A percentile compares a stretch with the other conserved stretches of the same genome.
phyloP scores from a whole-genome alignment of 179 eudicot genomes.

The Camellia oleifera region DNA sequence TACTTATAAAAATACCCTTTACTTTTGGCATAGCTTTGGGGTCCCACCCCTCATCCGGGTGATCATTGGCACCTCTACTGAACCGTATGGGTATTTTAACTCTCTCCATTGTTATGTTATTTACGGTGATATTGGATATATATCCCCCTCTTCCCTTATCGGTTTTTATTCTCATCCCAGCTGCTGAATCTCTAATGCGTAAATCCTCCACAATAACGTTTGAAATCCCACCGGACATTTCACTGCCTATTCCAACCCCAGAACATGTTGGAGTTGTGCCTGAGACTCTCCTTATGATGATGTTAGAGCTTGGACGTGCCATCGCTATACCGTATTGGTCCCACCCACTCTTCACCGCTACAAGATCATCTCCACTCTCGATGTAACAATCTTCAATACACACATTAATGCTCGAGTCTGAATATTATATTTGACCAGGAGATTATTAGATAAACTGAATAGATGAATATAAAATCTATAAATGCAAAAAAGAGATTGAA shows the following conservation, averaged over 20 bases:
- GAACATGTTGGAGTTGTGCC: slow-evolving; percentile 98
- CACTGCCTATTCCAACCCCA: slow-evolving; percentile 95
- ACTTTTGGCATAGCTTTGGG: slow-evolving; percentile 71
- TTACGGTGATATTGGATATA: slow-evolving; percentile 59
- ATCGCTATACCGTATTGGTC: slow-evolving; percentile 79
- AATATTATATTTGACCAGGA: slow-evolving; percentile 7
- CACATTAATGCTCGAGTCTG: slow-evolving; percentile 77
- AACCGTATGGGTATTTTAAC: slow-evolving; percentile 86
- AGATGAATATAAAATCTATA: background rate
- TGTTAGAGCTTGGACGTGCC: slow-evolving; percentile 82
- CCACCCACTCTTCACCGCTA: slow-evolving; percentile 88
- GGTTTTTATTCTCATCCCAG: slow-evolving; percentile 82
- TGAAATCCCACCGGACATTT: slow-evolving; percentile 90
- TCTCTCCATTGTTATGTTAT: slow-evolving; percentile 63
- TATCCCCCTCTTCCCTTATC: slow-evolving; percentile 94
- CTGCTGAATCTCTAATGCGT: slow-evolving; percentile 73
- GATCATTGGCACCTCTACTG: slow-evolving; percentile 93
- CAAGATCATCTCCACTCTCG: slow-evolving; percentile 87
- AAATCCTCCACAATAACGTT: slow-evolving; percentile 61
- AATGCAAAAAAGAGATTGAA: background rate
- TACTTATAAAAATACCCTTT: slow-evolving; percentile 53
- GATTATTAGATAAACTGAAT: background rate
- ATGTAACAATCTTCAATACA: slow-evolving; percentile 91
- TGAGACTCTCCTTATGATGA: slow-evolving; percentile 70
- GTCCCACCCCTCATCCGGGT: slow-evolving; percentile 84